A percentile compares a stretch with the other conserved stretches of the same genome.
Evolutionary conservation across 2,329 filamentous ascomycete species (phyloP).

Genomic region (Arthrocladium fulminans): DNA sequence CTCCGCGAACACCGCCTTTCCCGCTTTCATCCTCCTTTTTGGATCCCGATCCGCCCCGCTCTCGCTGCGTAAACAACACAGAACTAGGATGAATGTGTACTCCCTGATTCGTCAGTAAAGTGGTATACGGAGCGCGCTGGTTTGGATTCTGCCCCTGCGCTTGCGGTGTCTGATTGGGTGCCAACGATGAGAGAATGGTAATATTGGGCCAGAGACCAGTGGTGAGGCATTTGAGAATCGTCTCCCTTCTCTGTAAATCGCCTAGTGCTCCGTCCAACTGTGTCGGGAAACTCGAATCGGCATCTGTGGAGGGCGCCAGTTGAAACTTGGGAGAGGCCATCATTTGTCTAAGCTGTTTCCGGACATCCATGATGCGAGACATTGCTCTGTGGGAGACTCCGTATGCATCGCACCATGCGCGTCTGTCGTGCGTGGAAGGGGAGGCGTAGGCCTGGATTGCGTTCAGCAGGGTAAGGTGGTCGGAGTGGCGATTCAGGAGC

Average conservation of each 20-base stretch:
- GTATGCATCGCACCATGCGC: slow-evolving; percentile 51
- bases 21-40: background rate
- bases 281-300: background rate
- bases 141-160: slow-evolving; percentile 1
- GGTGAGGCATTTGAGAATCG: slow-evolving; percentile 50
- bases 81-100: slow-evolving; percentile 48
- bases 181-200: slow-evolving; percentile 29
- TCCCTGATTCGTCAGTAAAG: slow-evolving; percentile 51
- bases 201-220: slow-evolving; percentile 53
- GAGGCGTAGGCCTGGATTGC: slow-evolving; percentile 52
- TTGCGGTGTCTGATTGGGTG: background rate
- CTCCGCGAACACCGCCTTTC: slow-evolving; percentile 5
- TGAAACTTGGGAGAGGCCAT: slow-evolving; percentile 10
- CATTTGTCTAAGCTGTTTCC: slow-evolving; percentile 21
- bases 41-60: background rate
- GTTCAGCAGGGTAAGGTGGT: slow-evolving; percentile 54
- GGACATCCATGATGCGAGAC: slow-evolving; percentile 50
- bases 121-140: slow-evolving; percentile 46
- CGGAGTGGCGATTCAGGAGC: slow-evolving; percentile 52
- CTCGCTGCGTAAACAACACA: slow-evolving; percentile 17
- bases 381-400: slow-evolving; percentile 55
- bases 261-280: background rate
- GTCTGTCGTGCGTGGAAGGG: slow-evolving; percentile 47
- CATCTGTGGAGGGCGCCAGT: background rate
- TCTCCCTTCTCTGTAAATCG: background rate